Conservation (phyloP, 2,329 filamentous ascomycete genomes). For the Bipolaris gigantea region DNA sequence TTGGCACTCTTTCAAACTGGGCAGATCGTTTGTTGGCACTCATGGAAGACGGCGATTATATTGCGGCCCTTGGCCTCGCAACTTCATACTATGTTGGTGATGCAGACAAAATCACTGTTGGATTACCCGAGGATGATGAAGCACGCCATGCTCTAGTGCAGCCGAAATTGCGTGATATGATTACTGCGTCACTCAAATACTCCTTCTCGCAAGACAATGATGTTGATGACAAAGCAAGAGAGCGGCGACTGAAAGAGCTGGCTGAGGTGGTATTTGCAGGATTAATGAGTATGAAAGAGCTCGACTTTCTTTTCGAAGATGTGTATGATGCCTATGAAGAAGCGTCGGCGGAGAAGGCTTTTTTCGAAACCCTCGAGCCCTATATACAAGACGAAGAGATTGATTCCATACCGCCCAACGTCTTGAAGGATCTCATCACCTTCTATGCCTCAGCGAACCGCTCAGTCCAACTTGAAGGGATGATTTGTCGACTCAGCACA, state of each 20-base stretch:
- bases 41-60: constrained; percentile 96
- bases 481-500: constrained; percentile 91
- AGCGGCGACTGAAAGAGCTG: constrained; percentile 70
- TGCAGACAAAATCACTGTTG: constrained; percentile 91
- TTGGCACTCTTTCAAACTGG: constrained; percentile 95
- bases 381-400: constrained; percentile 81
- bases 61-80: constrained; percentile 85
- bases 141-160: constrained; percentile 79
- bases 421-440: constrained; percentile 82
- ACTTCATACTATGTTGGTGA: constrained; percentile 90
- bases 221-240: constrained; percentile 54
- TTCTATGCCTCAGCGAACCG: constrained; percentile 78
- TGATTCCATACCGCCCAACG: constrained; percentile 73
- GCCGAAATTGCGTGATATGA: constrained; percentile 90
- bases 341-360: constrained; percentile 69
- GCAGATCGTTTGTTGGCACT: constrained; percentile 88
- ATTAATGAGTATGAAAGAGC: constrained; percentile 74
- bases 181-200: constrained; percentile 87
- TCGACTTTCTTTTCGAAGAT: constrained; percentile 86
- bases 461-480: constrained; percentile 81
- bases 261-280: constrained; percentile 82
- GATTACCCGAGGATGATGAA: constrained; percentile 79
- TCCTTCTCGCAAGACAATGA: constrained; percentile 70
- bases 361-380: constrained; percentile 85
- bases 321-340: constrained; percentile 91